Evolutionary conservation across 805 yeast species (phyloP).

Genomic region (Wickerhamiella nectarea): DNA sequence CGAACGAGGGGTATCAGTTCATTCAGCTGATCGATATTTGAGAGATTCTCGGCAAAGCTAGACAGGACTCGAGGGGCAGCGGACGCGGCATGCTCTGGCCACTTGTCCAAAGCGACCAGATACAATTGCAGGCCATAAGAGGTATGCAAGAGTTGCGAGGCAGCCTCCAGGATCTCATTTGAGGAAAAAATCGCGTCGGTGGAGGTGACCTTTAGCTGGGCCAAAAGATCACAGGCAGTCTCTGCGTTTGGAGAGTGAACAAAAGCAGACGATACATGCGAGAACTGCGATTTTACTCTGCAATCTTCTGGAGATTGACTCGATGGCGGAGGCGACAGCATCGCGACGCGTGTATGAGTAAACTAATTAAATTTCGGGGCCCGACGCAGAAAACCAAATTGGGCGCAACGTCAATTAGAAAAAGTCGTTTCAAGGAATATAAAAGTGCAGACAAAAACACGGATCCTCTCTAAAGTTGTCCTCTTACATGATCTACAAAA

Average conservation of each 20-base stretch:
- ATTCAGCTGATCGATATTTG: neutral
- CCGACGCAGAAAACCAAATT: neutral
- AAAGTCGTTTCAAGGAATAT: too few relatives aligned
- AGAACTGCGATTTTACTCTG: neutral
- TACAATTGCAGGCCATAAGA: neutral
- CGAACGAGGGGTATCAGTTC: neutral
- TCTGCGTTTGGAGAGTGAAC: neutral
- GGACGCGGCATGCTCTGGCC: neutral
- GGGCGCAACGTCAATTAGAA: too few relatives aligned
- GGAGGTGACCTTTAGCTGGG: neutral
- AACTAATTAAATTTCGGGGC: neutral
- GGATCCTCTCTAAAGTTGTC: too few relatives aligned
- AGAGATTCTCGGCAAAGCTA: neutral
- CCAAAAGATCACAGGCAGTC: neutral
- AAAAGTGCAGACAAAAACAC: too few relatives aligned
- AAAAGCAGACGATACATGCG: neutral
- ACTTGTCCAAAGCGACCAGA: neutral
- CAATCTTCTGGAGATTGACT: neutral
- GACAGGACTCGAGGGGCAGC: neutral
- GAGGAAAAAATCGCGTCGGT: neutral
- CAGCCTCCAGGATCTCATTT: neutral
- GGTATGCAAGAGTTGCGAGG: neutral
- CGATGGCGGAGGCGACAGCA: neutral
- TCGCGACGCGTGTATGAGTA: neutral
- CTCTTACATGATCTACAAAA: conserved; percentile 18